A percentile compares a stretch with the other conserved stretches of the same genome.
These are phyloP conservation scores for Phytophthora kernoviae DNA, from an alignment of 352 stramenopile genomes.

Conservation along the genomic window DNA sequence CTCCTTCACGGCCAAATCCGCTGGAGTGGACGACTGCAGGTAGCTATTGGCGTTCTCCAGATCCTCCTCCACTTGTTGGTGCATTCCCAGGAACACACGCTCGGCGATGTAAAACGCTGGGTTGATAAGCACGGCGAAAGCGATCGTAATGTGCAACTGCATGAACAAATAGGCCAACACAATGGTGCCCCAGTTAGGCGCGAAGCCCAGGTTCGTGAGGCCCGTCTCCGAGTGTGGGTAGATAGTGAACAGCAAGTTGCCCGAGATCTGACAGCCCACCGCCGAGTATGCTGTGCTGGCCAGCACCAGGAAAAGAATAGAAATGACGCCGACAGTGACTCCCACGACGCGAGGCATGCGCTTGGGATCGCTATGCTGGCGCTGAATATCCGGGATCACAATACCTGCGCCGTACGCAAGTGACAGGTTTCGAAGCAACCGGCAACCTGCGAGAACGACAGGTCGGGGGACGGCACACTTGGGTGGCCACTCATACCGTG, in stretches of 20 bases:
- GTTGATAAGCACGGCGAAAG: constrained; percentile 32
- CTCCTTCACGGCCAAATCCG: not conserved
- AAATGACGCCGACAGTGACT: constrained; percentile 45
- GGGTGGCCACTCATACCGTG: constrained; percentile 24
- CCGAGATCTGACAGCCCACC: constrained; percentile 52
- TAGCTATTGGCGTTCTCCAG: constrained; percentile 19
- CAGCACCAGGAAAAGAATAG: constrained; percentile 44
- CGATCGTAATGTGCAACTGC: constrained; percentile 26
- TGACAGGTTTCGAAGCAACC: constrained; percentile 29
- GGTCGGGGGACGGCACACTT: constrained; percentile 14
- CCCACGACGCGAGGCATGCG: constrained; percentile 51
- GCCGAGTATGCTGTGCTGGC: constrained; percentile 42
- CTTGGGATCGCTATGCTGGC: constrained; percentile 46
- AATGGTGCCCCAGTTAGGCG: constrained; percentile 24
- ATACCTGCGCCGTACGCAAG: constrained; percentile 37
- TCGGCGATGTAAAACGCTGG: constrained; percentile 44
- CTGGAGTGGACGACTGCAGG: not conserved
- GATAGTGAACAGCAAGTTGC: constrained; percentile 59
- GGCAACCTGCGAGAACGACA: constrained; percentile 25
- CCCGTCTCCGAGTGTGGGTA: constrained; percentile 21
- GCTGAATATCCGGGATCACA: constrained; percentile 36
- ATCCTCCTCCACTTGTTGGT: constrained; percentile 23
- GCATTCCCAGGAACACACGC: constrained; percentile 41
- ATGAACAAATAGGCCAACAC: constrained; percentile 34
- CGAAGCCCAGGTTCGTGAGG: constrained; percentile 35